Base-by-base conservation (phyloP, 352 stramenopile genomes). In the Thalassiosira livingstoniorum region DNA sequence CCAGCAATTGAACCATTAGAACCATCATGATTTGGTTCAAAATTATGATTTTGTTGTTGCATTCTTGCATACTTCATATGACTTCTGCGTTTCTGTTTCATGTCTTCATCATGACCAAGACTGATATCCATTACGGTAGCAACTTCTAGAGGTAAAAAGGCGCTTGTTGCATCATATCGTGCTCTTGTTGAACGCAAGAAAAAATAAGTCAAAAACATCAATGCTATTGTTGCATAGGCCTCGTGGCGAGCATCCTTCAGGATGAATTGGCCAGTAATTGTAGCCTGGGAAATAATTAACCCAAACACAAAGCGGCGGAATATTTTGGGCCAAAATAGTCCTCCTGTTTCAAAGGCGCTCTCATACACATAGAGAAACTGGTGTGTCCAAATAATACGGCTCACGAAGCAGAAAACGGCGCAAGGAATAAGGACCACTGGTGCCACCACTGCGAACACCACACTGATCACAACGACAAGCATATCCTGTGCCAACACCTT, bases 401-500 rank as follows among this genome's bases (percentile, higher is more conserved):
- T 90, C 67, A 95, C 83, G 11, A 94, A 80, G 76, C 82, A 96
- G 88, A 95, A 96, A 4, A 93, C 25, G 5, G 80, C 82, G 74
- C 83, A 96, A 45, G 89, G 91, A 39, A 96, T 82, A 5, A 96
- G 78, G 13, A 96, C 93, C 21, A 96, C 84, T 0, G 93, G 93
- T 68, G 92, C 92, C 25, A 96, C 90, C 34, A 94, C 91, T 11
- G 91, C 92, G 83, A 96, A 96, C 7, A 94, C 92, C 31, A 96
- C 91, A 51, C 84, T 90, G 62, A 95, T 92, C 4, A 95, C 87
- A 23, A 96, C 90, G 0, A 96, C 90, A 58, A 96, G 71, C 79
- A 96, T 92, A 77, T 96, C 93, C 78, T 96, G 93, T 5, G 92
- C 93, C 78, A 96, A 78, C 70, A 96, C 94, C 75, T 96, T 96